Percentiles rank a stretch among this genome's conserved stretches.
phyloP scores from a whole-genome alignment of 179 eudicot genomes.

The Gypsophila paniculata region DNA sequence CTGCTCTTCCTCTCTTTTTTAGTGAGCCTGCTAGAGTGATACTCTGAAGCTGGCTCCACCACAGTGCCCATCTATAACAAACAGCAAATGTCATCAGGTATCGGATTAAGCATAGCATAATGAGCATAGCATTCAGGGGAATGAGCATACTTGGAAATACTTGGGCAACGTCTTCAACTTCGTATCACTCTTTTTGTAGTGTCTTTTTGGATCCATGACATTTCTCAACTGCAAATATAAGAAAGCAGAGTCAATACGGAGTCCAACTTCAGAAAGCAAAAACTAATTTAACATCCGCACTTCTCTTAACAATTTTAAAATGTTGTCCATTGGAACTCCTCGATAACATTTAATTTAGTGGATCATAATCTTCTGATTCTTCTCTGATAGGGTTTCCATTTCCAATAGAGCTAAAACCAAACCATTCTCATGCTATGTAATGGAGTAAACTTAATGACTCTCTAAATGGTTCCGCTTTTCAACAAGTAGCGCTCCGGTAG shows the following conservation, averaged over 20 bases:
- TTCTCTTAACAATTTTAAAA: too few relatives aligned
- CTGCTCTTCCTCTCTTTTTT: conserved; percentile 72
- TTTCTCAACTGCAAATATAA: conserved; percentile 54
- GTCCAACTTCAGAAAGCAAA: too few relatives aligned
- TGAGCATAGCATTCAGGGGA: conserved; percentile 7
- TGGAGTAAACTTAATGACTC: too few relatives aligned
- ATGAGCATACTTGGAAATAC: conserved; percentile 59
- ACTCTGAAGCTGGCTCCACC: conserved; percentile 57
- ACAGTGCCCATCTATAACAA: conserved; percentile 70
- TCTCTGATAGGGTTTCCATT: not conserved
- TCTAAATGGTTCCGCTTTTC: too few relatives aligned
- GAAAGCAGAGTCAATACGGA: conserved; percentile 2
- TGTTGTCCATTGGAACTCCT: too few relatives aligned
- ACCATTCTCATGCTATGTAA: too few relatives aligned
- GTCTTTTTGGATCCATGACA: conserved; percentile 94
- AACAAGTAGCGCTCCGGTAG: too few relatives aligned
- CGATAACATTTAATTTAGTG: not conserved
- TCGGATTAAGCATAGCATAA: not conserved
- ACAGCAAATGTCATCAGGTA: not conserved
- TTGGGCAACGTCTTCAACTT: conserved; percentile 69
- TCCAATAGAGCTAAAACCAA: too few relatives aligned
- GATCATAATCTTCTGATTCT: too few relatives aligned
- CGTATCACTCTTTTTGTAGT: conserved; percentile 80
- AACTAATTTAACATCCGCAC: too few relatives aligned
- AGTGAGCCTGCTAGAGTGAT: conserved; percentile 57